A percentile compares a stretch with the other conserved stretches of the same genome.
Conservation (phyloP, 2,329 filamentous ascomycete species). For the Ilyonectria sp. region DNA sequence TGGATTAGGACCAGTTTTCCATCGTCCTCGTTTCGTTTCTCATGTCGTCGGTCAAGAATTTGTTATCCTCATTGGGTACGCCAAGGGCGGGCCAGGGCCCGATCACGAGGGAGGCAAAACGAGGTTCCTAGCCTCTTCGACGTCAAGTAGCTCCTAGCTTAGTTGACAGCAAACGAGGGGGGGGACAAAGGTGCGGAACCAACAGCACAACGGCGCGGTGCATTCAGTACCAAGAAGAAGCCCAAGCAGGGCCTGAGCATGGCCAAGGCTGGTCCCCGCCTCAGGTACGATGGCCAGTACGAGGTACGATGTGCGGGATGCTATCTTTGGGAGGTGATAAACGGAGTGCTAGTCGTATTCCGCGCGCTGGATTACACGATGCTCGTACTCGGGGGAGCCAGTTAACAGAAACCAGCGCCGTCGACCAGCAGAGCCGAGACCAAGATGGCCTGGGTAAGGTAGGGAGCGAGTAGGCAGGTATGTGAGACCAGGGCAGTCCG, state of each 20-base stretch:
- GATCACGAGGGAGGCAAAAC: slow-evolving; percentile 29
- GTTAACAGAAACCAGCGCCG: slow-evolving; percentile 30
- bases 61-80: slow-evolving; percentile 17
- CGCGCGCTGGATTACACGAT: slow-evolving; percentile 17
- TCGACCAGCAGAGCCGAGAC: slow-evolving; percentile 24
- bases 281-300: slow-evolving; percentile 14
- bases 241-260: slow-evolving; percentile 17
- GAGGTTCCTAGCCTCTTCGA: slow-evolving; percentile 25
- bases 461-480: slow-evolving; percentile 11
- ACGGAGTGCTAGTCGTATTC: neutral
- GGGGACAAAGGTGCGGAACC: slow-evolving; percentile 12
- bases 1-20: slow-evolving; percentile 24
- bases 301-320: slow-evolving; percentile 22
- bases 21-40: neutral
- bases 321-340: slow-evolving; percentile 15
- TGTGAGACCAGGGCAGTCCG: slow-evolving; percentile 30
- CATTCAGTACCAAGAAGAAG: slow-evolving; percentile 12
- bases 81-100: slow-evolving; percentile 16
- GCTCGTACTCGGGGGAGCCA: slow-evolving; percentile 27
- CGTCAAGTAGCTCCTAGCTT: slow-evolving; percentile 28
- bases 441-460: slow-evolving; percentile 5
- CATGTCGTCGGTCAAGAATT: slow-evolving; percentile 9
- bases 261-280: slow-evolving; percentile 16
- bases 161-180: slow-evolving; percentile 23
- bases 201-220: slow-evolving; percentile 18